These are phyloP conservation scores for Yarrowia porcina DNA, from an alignment of 805 yeast genomes.

Conservation along the genomic window DNA sequence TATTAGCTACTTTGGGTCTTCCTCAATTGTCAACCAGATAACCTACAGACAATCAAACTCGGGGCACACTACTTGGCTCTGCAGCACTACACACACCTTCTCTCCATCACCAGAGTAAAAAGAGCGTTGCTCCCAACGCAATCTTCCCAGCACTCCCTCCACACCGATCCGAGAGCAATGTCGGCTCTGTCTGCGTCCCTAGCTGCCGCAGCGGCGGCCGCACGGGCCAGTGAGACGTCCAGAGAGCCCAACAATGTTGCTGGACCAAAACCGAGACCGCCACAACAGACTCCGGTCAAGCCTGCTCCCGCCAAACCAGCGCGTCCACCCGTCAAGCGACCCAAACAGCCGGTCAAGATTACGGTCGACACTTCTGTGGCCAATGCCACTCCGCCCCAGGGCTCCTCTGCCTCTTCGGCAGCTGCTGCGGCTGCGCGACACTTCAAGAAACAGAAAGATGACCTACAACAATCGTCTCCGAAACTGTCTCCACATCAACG, in stretches of 20 bases:
- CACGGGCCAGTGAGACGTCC: conserved; percentile 16
- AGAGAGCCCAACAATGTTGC: conserved; percentile 11
- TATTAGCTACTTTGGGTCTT: conserved; percentile 18
- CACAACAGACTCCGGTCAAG: background rate
- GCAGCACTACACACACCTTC: conserved; percentile 17
- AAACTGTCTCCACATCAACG: background rate
- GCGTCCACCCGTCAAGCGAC: background rate
- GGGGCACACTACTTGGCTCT: conserved; percentile 23
- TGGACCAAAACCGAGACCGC: background rate
- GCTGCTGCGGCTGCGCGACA: conserved; percentile 11
- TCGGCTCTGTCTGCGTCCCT: conserved; percentile 27
- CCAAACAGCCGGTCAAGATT: conserved; percentile 12
- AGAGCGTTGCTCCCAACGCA: conserved; percentile 16
- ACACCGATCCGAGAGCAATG: conserved; percentile 6
- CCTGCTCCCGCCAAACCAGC: background rate
- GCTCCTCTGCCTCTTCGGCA: background rate
- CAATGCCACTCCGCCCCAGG: background rate
- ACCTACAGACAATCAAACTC: conserved; percentile 25
- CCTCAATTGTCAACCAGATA: conserved; percentile 14
- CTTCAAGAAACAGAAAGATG: background rate
- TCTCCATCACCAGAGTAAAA: conserved; percentile 17
- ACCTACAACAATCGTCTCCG: background rate
- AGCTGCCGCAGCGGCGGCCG: conserved; percentile 26
- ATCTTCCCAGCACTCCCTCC: background rate
- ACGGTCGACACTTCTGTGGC: conserved; percentile 13